Base-by-base conservation (phyloP, 2,329 filamentous ascomycete species). In the Colletotrichum paranaense region DNA sequence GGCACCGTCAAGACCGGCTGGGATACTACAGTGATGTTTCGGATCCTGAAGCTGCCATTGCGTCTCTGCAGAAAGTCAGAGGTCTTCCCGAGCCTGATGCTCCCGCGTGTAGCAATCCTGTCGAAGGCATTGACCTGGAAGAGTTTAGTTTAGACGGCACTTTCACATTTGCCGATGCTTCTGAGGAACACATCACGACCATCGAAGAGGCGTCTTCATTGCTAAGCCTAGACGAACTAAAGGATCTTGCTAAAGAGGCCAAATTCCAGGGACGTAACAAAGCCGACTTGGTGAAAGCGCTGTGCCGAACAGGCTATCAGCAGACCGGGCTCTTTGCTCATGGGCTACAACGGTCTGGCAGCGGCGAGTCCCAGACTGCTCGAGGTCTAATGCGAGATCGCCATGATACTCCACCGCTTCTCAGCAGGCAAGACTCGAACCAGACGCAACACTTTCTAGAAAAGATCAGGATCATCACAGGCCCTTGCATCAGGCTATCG, bases 231-330 rank as follows among this genome's bases (percentile, higher is more conserved):
- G 95, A 98, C 59, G 97, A 99, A 83, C 86, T 98, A 26, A 98
- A 97, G 80, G 80, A 82, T 0, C 83, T 99, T 12, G 94, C 95
- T 1, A 98, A 94, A 80, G 94, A 98, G 76, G 94, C 92, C 4
- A 98, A 95, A 77, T 89, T 97, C 0, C 91, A 94, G 77, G 96
- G 96, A 1, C 97, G 94, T 81, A 98, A 94, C 78, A 99, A 99
- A 81, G 86, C 89, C 46, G 95, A 97, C 46, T 84, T 98, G 8
- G 84, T 95, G 32, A 89, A 88, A 74, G 92, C 92, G n/a, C 86
- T 98, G 9, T 89, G 91, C n/a, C 89, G 88, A 63, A 90, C 92
- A 78, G 96, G 93, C 80, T 90, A 91, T 70, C 91, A 90, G 72
- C 96, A 98, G 80, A 86, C 89, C 8, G 93, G 94, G 0, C 85